phyloP scores from a whole-genome alignment of 306 rosid genomes.

The Heteromeles arbutifolia region DNA sequence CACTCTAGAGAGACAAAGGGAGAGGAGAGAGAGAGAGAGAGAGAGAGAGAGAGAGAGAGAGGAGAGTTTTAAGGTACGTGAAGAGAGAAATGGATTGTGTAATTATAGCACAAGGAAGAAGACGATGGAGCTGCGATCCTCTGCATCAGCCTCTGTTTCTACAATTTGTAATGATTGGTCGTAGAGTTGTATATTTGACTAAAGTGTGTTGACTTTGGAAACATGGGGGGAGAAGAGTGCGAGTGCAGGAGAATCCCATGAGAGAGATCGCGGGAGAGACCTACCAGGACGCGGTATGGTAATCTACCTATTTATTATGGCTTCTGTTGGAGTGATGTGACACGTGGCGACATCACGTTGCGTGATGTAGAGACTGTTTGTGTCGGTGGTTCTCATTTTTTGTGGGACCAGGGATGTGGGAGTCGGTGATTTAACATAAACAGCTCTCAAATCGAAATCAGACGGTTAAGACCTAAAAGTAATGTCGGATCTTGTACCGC shows the following conservation, averaged over 20 bases:
- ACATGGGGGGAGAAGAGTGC: not conserved
- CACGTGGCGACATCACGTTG: constrained; percentile 30
- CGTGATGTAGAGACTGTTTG: not conserved
- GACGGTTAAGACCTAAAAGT: not conserved
- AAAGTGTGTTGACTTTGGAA: not conserved
- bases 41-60: not conserved
- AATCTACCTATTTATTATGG: not conserved
- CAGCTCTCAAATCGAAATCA: not conserved
- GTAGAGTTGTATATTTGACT: not conserved
- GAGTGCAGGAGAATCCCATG: not conserved
- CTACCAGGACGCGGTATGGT: constrained; percentile 20
- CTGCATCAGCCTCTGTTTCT: not conserved
- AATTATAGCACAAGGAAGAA: not conserved
- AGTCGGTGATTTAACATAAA: not conserved
- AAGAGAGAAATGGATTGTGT: not conserved
- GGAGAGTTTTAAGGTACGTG: constrained; percentile 4
- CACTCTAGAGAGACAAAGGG: not conserved
- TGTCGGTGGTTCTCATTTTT: constrained; percentile 44
- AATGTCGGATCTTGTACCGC: not conserved
- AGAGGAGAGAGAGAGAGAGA: not conserved
- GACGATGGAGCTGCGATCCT: constrained; percentile 10
- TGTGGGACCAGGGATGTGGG: not conserved
- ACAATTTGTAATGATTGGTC: not conserved
- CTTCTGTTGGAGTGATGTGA: not conserved
- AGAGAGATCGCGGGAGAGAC: constrained; percentile 6